Base-by-base conservation (phyloP, 306 rosid species). In the Pyrus bretschneideri region DNA sequence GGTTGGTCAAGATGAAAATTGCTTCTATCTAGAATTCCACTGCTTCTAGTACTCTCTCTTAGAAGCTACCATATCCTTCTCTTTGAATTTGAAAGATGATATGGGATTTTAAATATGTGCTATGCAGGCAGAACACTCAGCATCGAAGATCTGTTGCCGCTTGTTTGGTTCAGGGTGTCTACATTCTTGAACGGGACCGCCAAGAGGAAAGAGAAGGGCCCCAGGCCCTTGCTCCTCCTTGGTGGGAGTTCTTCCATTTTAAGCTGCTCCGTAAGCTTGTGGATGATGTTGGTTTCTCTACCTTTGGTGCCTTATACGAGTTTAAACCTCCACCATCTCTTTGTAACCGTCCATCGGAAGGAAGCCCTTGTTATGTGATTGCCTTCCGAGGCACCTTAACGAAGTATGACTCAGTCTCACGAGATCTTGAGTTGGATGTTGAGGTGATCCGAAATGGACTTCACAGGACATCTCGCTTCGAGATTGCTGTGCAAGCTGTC, bases 111-210 rank as follows among this genome's bases (percentile, higher is more conserved):
- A 27, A 51, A 11, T 61, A 15, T 44, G 33, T 71, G 79, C 60
- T 4, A 74, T 80, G 35, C 85, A 92, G 99, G 99, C 86, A 86
- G 51, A 82, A 91, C 77, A 69, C 81, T 17, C 33, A 91, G 78
- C 93, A 95, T 79, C 79, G 87, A 76, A 88, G 84, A 77, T 87
- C 99, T 9, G 89, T 92, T 63, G 98, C 97, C 38, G 97, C 99
- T 49, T 81, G 97, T 89, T 89, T 95, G 86, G 98, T 95, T 70
- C 89, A 95, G 71, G 97, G 96, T 75, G 99, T 88, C 75, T 95
- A 95, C 57, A 51, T 95, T 71, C 81, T 88, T 25, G 96, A 92
- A 69, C 88, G 92, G 64, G 98, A 95, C 71, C 76, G 97, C 40
- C 99, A 92, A 78, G 88, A 82, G 73, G 76, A 69, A 13, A 92